These are phyloP conservation scores for Cryptosporidium viatorum DNA, from an alignment of 169 alveolate species.

Conservation along the genomic window DNA sequence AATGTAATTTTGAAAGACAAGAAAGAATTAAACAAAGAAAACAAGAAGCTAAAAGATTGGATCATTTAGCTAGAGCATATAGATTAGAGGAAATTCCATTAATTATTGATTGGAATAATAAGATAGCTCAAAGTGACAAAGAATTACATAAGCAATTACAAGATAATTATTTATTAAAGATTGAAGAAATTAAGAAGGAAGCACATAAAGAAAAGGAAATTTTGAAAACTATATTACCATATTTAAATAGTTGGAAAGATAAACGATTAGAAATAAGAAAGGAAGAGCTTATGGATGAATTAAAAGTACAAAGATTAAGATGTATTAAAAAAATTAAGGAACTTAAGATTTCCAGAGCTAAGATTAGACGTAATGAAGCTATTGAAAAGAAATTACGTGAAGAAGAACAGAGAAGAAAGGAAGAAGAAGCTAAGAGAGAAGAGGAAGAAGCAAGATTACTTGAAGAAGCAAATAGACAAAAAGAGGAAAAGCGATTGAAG, in stretches of 20 bases:
- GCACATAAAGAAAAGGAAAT: constrained; percentile 76
- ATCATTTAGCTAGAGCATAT: constrained; percentile 87
- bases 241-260: constrained; percentile 56
- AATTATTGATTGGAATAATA: constrained; percentile 41
- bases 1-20: constrained; percentile 83
- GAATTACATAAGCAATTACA: constrained; percentile 73
- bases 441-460: constrained; percentile 75
- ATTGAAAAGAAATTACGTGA: constrained; percentile 78
- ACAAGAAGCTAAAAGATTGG: constrained; percentile 86
- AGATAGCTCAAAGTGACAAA: constrained; percentile 34
- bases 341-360: constrained; percentile 85
- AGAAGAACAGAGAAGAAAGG: constrained; percentile 84
- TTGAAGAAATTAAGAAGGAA: constrained; percentile 60
- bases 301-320: constrained; percentile 30
- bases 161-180: constrained; percentile 37
- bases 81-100: constrained; percentile 84
- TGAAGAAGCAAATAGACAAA: constrained; percentile 80
- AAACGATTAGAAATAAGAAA: constrained; percentile 37
- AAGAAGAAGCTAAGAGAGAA: constrained; percentile 78
- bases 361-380: constrained; percentile 82
- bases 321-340: constrained; percentile 81
- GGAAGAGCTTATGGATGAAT: constrained; percentile 53
- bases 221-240: constrained; percentile 73
- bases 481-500: constrained; percentile 80
- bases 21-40: constrained; percentile 85